Conservation (phyloP, 257 asterid genomes). For the Jacaranda copaia region DNA sequence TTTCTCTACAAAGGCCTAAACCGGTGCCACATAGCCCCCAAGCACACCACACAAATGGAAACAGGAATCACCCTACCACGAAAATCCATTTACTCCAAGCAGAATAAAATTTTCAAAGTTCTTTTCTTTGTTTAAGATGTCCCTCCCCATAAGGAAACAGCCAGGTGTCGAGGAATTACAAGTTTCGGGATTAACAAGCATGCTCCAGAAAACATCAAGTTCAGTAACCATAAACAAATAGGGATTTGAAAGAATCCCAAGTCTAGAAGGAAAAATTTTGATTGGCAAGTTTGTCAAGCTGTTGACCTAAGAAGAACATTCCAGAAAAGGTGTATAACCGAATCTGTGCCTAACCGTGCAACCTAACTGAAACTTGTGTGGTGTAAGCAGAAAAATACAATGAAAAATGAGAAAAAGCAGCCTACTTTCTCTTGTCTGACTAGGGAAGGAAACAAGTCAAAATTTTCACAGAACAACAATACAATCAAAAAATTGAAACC, state of each 20-base stretch:
- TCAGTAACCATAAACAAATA: too few species aligned
- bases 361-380: neutral
- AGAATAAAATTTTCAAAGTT: conserved; percentile 10
- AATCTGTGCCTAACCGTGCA: too few species aligned
- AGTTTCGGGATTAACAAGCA: neutral
- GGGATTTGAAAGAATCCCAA: too few species aligned
- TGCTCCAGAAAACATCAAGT: too few species aligned
- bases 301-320: too few species aligned
- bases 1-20: conserved; percentile 17
- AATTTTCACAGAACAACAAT: neutral
- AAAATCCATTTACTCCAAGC: neutral
- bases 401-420: neutral
- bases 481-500: neutral
- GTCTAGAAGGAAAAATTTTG: too few species aligned
- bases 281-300: too few species aligned
- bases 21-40: neutral
- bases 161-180: neutral
- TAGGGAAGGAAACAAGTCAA: neutral
- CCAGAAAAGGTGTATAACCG: too few species aligned
- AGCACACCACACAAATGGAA: neutral
- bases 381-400: neutral
- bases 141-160: neutral
- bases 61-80: neutral
- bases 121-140: neutral
- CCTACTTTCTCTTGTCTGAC: neutral